Conservation (phyloP, 768 basidiomycete genomes). For the Boletus barrowsii region DNA sequence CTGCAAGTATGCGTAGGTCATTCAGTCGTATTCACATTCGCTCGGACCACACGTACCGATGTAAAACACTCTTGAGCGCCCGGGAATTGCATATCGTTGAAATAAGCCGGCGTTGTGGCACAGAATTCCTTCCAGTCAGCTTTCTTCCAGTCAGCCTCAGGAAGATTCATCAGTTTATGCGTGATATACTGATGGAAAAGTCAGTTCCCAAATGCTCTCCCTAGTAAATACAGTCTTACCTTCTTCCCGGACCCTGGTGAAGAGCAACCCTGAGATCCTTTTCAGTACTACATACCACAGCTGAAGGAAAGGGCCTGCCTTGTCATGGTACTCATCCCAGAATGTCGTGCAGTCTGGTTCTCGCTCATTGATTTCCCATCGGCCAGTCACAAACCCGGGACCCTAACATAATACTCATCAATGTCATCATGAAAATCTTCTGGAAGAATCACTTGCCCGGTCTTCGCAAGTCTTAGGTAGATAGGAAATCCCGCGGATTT, state of each 20-base stretch:
- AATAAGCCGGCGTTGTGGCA: slow-evolving; percentile 32
- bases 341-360: slow-evolving; percentile 28
- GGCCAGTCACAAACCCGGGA: slow-evolving; percentile 20
- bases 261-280: slow-evolving; percentile 20
- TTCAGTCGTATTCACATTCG: background rate
- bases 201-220: background rate
- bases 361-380: slow-evolving; percentile 24
- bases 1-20: slow-evolving; percentile 6
- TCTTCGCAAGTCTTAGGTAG: slow-evolving; percentile 25
- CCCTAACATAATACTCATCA: slow-evolving; percentile 4
- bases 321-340: slow-evolving; percentile 27
- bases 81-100: slow-evolving; percentile 21
- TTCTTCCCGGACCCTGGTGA: slow-evolving; percentile 20
- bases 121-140: slow-evolving; percentile 34
- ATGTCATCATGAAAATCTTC: too few relatives aligned
- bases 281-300: background rate
- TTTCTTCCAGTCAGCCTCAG: background rate
- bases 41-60: slow-evolving; percentile 3
- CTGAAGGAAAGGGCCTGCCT: slow-evolving; percentile 8
- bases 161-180: slow-evolving; percentile 27
- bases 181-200: slow-evolving; percentile 21
- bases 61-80: slow-evolving; percentile 18
- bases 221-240: slow-evolving; percentile 3
- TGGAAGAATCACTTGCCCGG: slow-evolving; percentile 2
- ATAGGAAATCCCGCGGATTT: slow-evolving; percentile 20